phyloP scores from a whole-genome alignment of 108 stramenopile genomes.

The Schizochytrium sp. region DNA sequence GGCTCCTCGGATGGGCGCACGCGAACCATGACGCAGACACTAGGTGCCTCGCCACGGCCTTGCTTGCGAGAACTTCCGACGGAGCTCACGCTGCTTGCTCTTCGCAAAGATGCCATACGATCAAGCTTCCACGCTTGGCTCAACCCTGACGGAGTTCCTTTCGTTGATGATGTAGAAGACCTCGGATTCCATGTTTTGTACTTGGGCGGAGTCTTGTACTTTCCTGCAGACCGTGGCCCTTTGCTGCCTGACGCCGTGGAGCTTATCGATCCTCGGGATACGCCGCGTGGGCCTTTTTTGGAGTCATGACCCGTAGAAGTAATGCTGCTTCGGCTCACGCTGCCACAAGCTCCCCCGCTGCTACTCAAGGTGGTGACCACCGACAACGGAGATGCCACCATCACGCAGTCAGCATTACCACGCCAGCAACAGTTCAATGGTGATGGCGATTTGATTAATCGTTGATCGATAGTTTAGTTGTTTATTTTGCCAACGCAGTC shows the following conservation, averaged over 20 bases:
- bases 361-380: no score
- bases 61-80: background rate
- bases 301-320: background rate
- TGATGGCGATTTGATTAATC: no score
- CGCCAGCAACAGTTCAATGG: no score
- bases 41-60: background rate
- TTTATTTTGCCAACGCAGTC: no score
- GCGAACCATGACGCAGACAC: constrained; percentile 56
- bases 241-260: background rate
- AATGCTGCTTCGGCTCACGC: background rate
- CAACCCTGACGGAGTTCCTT: background rate
- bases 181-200: constrained; percentile 54
- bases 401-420: no score
- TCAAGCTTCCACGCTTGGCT: constrained; percentile 23
- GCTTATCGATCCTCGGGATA: constrained; percentile 46
- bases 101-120: constrained; percentile 24
- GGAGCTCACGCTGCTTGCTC: constrained; percentile 39
- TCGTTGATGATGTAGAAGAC: background rate
- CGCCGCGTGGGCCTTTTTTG: constrained; percentile 13
- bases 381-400: no score
- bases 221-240: constrained; percentile 1
- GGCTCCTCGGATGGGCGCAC: constrained; percentile 13
- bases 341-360: no score
- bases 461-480: no score
- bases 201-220: background rate